Evolutionary conservation across 2,329 filamentous ascomycete genomes (phyloP).

Genomic region (Plectosphaerella sp.): DNA sequence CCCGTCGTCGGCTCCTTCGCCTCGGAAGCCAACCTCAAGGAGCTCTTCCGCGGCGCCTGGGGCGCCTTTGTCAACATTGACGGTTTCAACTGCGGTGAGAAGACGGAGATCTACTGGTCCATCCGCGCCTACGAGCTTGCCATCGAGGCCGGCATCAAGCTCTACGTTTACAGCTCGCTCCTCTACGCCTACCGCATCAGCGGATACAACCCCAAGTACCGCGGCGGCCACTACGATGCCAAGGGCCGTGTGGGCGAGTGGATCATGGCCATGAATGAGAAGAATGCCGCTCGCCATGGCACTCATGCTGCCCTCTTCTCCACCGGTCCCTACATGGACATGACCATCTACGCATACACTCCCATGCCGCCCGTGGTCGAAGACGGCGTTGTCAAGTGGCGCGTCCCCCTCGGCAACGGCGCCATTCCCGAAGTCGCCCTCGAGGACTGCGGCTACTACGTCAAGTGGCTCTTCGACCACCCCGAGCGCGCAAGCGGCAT

Average conservation of each 20-base stretch:
- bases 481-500: constrained; percentile 34
- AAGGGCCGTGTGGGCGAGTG: constrained; percentile 40
- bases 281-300: constrained; percentile 14
- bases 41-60: constrained; percentile 37
- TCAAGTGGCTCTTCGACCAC: constrained; percentile 44
- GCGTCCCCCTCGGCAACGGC: constrained; percentile 33
- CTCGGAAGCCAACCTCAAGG: constrained; percentile 36
- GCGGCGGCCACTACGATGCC: constrained; percentile 42
- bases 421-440: constrained; percentile 36
- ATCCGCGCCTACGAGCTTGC: constrained; percentile 35
- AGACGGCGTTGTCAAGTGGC: constrained; percentile 34
- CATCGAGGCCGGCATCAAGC: constrained; percentile 36
- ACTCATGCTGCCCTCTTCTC: constrained; percentile 24
- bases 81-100: constrained; percentile 48
- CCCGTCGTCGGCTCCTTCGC: constrained; percentile 43
- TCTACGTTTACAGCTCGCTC: constrained; percentile 43
- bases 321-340: constrained; percentile 41
- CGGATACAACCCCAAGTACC: constrained; percentile 38
- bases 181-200: constrained; percentile 44
- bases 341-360: constrained; percentile 29
- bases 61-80: constrained; percentile 51
- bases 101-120: constrained; percentile 44
- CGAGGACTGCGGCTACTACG: constrained; percentile 42
- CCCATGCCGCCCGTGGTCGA: constrained; percentile 35
- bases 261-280: constrained; percentile 30